Evolutionary conservation across 345 rosid species (phyloP), one percentile per base, ranked within the genome.

Genomic region (Boechera divaricarpa): DNA sequence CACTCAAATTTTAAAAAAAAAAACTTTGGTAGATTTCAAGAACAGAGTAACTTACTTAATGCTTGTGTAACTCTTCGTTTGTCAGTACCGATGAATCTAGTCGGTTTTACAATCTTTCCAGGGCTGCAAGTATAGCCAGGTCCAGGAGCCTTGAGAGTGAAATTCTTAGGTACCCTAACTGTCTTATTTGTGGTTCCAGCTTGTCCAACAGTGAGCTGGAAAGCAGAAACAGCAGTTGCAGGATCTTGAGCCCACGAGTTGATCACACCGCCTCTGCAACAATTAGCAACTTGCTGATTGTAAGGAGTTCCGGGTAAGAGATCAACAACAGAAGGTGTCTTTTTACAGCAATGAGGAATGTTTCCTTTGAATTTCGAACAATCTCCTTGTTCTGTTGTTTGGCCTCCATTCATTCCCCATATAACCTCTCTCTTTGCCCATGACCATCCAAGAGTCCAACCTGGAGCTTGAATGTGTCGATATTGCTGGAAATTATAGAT

Each of bases 181-280:
- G 97, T 91, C 70, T 89, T 91, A 48, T 91, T 91, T 0, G 97
- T 83, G 57, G 97, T 91, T 60, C 97, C 97, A 5, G 91, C 92
- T 8, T 74, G 75, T 54, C 94, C 94, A 60, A 89, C 90, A 45
- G 87, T 85, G 16, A 91, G 79, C 85, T 88, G 97, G 67, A 91
- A 91, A 60, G 93, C 82, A 0, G 93, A 86, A 72, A 90, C 87
- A 7, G 95, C 79, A 6, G 84, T 78, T 2, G 71, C 5, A 2
- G 91, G 90, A 79, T 89, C 94, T 83, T 91, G 97, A 6, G 89
- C 92, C 94, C 94, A 91, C 4, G 94, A 83, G 10, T 89, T 77
- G 8, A 89, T 3, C n/a, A 91, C 87, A 5, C 97, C 90, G 0
- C 86, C 94, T 68, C 86, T 87, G 66, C 94, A 91, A 63, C 97